These are phyloP conservation scores for Solanum sitiens DNA, from an alignment of 257 asterid genomes.

Conservation along the genomic window DNA sequence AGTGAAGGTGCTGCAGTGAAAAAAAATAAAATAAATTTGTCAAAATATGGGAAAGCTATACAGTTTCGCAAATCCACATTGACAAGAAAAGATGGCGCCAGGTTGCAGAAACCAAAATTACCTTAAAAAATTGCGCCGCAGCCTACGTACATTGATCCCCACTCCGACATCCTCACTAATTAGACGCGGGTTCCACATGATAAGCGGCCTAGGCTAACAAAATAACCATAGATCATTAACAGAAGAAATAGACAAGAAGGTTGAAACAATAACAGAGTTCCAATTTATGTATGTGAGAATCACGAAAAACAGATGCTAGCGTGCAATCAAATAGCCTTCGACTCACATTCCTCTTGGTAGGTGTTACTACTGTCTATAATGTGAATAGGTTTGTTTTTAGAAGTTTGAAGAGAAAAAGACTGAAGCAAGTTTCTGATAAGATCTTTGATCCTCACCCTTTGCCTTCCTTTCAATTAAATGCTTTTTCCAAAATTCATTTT, in stretches of 20 bases:
- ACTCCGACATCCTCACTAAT: slow-evolving; percentile 95
- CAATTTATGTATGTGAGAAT: not conserved
- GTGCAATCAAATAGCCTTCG: not conserved
- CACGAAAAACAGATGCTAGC: not conserved
- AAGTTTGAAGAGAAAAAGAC: not conserved
- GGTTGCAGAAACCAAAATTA: slow-evolving; percentile 9
- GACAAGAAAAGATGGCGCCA: not conserved
- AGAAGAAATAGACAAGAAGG: not conserved
- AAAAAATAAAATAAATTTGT: not conserved
- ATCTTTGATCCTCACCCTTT: not conserved
- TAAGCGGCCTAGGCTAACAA: slow-evolving; percentile 95
- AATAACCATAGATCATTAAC: slow-evolving; percentile 18
- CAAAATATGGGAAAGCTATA: not conserved
- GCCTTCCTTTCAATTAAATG: not conserved
- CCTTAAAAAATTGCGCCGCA: slow-evolving; percentile 72
- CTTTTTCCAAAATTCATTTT: not conserved
- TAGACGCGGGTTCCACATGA: slow-evolving; percentile 99
- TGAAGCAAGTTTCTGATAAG: not conserved
- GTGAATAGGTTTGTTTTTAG: not conserved
- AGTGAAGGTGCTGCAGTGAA: slow-evolving; percentile 57
- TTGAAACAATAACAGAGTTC: not conserved
- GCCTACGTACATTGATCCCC: slow-evolving; percentile 77
- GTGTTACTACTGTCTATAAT: not conserved
- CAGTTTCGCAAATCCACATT: not conserved
- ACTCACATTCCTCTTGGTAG: not conserved